phyloP scores from a whole-genome alignment of 345 rosid species.

The Turnera subulata region DNA sequence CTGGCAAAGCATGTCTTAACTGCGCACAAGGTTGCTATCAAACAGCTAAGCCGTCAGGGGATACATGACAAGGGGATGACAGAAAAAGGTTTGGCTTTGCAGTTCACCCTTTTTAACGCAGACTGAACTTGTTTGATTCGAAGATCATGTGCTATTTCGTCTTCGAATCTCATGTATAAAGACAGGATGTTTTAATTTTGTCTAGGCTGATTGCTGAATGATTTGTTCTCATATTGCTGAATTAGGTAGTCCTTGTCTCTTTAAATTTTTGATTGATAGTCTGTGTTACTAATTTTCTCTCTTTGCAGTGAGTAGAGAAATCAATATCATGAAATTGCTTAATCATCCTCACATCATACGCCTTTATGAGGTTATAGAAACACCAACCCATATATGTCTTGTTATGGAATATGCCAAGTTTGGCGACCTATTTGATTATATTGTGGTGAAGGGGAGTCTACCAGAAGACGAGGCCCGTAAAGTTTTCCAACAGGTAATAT shows the following conservation, averaged over 20 bases:
- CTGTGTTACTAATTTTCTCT: not conserved
- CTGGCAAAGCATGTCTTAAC: constrained; percentile 82
- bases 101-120: not conserved
- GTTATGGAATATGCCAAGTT: constrained; percentile 89
- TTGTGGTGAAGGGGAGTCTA: constrained; percentile 77
- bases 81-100: constrained; percentile 61
- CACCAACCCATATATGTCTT: constrained; percentile 64
- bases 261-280: constrained; percentile 4
- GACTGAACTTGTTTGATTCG: not conserved
- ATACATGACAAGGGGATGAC: constrained; percentile 82
- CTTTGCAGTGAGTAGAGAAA: constrained; percentile 79
- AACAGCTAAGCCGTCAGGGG: constrained; percentile 84
- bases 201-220: no score
- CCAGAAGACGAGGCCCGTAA: constrained; percentile 90
- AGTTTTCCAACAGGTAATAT: constrained; percentile 82
- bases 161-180: no score
- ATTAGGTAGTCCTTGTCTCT: no score
- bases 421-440: constrained; percentile 92
- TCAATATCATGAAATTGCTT: constrained; percentile 77
- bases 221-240: no score
- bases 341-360: constrained; percentile 94
- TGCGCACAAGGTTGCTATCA: constrained; percentile 88
- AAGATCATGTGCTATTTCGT: no score
- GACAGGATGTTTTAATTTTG: no score
- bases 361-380: constrained; percentile 89